Evolutionary conservation across 352 stramenopile genomes (phyloP).

Genomic region (Pythium chondricola): DNA sequence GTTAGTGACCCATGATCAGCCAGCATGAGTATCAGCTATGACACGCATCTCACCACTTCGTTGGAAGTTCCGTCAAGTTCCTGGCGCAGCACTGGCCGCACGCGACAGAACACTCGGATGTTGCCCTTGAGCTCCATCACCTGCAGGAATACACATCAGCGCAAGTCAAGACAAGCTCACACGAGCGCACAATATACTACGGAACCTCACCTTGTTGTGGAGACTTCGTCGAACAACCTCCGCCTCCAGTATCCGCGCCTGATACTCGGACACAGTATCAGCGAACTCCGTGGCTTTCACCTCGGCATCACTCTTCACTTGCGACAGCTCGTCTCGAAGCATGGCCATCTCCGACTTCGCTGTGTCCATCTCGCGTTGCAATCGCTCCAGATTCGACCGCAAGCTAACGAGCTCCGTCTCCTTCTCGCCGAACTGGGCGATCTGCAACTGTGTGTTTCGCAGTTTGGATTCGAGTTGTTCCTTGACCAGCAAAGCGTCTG

Average conservation of each 20-base stretch:
- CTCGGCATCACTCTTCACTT: conserved; percentile 20
- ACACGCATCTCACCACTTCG: conserved; percentile 38
- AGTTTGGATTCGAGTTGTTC: conserved; percentile 30
- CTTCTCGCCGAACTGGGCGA: conserved; percentile 28
- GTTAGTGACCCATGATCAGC: too few species aligned
- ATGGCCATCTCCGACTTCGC: conserved; percentile 12
- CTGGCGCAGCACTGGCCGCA: conserved; percentile 80
- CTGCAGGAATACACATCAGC: conserved; percentile 21
- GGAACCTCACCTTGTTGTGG: conserved; percentile 61
- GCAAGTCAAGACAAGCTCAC: too few species aligned
- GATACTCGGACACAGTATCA: conserved; percentile 28
- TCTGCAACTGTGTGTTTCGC: conserved; percentile 16
- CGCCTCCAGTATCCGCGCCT: conserved; percentile 47
- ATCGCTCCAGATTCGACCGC: conserved; percentile 28
- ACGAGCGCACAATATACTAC: too few species aligned
- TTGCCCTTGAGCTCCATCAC: conserved; percentile 97
- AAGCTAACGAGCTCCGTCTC: conserved; percentile 29
- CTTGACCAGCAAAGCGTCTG: conserved; percentile 27
- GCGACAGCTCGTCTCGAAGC: conserved; percentile 10
- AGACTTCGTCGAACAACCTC: conserved; percentile 72
- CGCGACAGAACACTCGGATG: conserved; percentile 94
- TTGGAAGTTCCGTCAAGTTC: conserved; percentile 38
- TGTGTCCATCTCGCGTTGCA: conserved; percentile 27
- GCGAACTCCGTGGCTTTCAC: conserved; percentile 21
- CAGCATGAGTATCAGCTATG: neutral